Conservation (phyloP, 345 rosid species). For the Gossypium ekmanianum region DNA sequence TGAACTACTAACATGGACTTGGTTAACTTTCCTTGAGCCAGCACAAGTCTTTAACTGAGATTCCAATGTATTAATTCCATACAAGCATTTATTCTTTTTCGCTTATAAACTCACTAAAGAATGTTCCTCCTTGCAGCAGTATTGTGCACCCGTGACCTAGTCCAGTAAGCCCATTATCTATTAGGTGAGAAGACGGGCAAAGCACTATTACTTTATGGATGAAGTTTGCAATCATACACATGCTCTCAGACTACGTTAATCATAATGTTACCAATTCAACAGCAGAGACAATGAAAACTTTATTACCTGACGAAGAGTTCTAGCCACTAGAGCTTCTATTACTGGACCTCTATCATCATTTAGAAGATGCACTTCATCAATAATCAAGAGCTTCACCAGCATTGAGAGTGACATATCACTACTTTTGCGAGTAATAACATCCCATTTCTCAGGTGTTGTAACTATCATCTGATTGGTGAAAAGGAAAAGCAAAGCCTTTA, state of each 20-base stretch:
- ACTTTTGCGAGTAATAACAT: constrained; percentile 99
- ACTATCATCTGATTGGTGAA: constrained; percentile 81
- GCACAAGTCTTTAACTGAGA: not conserved
- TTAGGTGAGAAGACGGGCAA: not conserved
- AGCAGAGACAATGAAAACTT: constrained; percentile 13
- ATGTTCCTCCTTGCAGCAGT: not conserved
- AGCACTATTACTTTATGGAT: not conserved
- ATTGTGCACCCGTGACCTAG: not conserved
- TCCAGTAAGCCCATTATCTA: not conserved
- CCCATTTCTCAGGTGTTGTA: constrained; percentile 99
- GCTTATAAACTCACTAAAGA: not conserved
- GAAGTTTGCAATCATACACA: not conserved
- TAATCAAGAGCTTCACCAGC: constrained; percentile 94
- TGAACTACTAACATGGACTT: not conserved
- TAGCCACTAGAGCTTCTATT: constrained; percentile 95
- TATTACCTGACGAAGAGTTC: constrained; percentile 95
- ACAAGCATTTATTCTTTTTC: not conserved
- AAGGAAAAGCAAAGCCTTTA: constrained; percentile 19
- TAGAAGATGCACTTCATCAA: constrained; percentile 97
- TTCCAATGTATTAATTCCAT: not conserved
- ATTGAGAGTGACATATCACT: constrained; percentile 97
- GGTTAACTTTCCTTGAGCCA: not conserved
- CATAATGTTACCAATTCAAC: constrained; percentile 13
- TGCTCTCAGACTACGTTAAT: not conserved
- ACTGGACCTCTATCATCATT: constrained; percentile 99